Base-by-base conservation (phyloP, 2,329 filamentous ascomycete genomes). In the Colletotrichum phormii region DNA sequence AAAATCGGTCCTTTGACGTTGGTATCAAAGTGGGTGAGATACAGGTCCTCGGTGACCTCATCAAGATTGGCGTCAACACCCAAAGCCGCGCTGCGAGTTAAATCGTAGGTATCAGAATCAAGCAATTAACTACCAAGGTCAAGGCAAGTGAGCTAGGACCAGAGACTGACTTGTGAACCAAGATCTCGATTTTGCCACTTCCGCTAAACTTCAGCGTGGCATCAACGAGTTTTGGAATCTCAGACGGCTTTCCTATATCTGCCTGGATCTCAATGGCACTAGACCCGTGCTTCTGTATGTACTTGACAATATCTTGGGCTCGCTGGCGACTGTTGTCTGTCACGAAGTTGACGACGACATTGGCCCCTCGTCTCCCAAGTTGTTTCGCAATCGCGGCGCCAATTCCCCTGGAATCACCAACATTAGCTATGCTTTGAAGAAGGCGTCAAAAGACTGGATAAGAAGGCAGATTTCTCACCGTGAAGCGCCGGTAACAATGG, bases 321-420 rank as follows among this genome's bases (percentile, higher is more conserved):
- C 75, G 63, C 37, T 76, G 58, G 13, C 29, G 42, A 67, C 77
- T 78, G 26, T 60, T 33, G 9, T 68, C 71, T 22, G 68, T 64
- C 15, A 67, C 46, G 58, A 75, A 72, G 71, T 78, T 78, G 42
- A 77, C 75, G 9, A 78, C 74, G 1, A 78, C 71, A 42, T 77
- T 77, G 13, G 77, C 76, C 61, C 91, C 91, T 74, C 93, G 91
- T 26, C 84, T 81, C 5, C 90, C 90, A 11, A 93, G 85, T 3
- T 91, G 89, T 11, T 91, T 81, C 18, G 90, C 91, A 64, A 92
- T 91, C n/a, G 89, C 86, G 76, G 88, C 89, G 61, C 90, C 90
- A 74, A 89, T 90, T 35, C 66, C 66, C 26, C 66, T 64, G 22
- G 71, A n/a, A 15, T 75, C 70, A 12, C 72, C 66, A 0, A 12